Evolutionary conservation across 139 green algal species (phyloP).

Genomic region (Microglena sp.): DNA sequence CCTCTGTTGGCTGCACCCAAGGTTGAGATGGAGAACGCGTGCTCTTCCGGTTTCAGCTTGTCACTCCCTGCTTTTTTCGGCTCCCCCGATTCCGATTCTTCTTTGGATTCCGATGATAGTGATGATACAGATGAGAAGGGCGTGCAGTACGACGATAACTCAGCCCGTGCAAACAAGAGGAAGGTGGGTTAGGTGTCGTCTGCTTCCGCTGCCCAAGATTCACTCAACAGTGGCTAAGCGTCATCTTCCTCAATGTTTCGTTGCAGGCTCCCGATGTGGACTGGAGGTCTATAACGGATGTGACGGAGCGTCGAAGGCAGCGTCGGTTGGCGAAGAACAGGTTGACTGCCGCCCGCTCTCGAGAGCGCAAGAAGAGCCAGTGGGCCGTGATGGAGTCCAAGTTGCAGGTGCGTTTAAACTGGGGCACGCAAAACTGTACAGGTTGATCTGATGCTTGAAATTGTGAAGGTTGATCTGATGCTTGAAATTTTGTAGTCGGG

Average conservation of each 20-base stretch:
- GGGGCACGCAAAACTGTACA: background rate
- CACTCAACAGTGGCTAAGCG: too few relatives aligned
- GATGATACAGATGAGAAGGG: too few relatives aligned
- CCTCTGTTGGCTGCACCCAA: too few relatives aligned
- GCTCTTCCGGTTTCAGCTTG: too few relatives aligned
- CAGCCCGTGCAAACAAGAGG: background rate
- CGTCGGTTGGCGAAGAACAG: conserved; percentile 56
- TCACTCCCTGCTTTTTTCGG: too few relatives aligned
- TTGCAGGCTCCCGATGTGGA: conserved; percentile 32
- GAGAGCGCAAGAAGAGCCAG: conserved; percentile 51
- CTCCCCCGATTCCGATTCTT: too few relatives aligned
- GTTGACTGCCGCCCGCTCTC: conserved; percentile 43
- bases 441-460: background rate
- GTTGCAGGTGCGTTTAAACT: background rate
- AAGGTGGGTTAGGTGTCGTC: too few relatives aligned
- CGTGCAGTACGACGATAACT: too few relatives aligned
- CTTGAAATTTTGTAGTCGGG: background rate
- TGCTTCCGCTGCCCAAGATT: too few relatives aligned
- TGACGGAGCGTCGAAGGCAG: conserved; percentile 43
- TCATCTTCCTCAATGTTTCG: too few relatives aligned
- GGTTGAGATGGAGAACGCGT: too few relatives aligned
- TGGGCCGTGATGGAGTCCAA: conserved; percentile 34
- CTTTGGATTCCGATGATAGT: too few relatives aligned
- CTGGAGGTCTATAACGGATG: conserved; percentile 45
- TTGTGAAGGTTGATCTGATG: background rate